Base-by-base conservation (phyloP, 495 filamentous ascomycete species). In the Articulospora tetracladia region DNA sequence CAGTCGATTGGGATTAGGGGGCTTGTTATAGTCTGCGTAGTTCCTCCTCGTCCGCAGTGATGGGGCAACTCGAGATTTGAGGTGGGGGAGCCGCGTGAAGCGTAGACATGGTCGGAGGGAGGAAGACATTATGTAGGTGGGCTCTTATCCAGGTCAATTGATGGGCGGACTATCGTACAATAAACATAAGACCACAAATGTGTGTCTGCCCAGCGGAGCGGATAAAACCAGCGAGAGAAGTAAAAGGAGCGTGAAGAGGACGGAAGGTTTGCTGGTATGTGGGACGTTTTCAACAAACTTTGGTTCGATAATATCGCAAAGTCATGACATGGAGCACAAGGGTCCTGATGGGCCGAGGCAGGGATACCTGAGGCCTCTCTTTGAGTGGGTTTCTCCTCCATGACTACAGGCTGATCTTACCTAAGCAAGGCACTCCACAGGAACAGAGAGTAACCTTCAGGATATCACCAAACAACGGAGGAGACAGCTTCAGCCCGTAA, bases 121-220 rank as follows among this genome's bases (percentile, higher is more conserved):
- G 50, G 65, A 55, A 56, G 66, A 53, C 62, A 68, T 68, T 47
- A 53, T 64, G 59, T 56, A 41, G 30, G 30, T 22, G 13, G 27
- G 13, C 28, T 46, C 58, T 51, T 50, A 54, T 55, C n/a, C 17
- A 22, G 3, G 20, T 46, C 32, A 57, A 39, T 26, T 6, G 25
- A 44, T 28, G 3, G 25, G 20, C 51, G 24, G 30, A 53, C 32
- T 64, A 61, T 61, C 44, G 46, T 53, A 54, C 41, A 61, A 61
- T n/a, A 44, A 61, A 62, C 57, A 64, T 64, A 52, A 67, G 61
- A 49, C 58, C 54, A 61, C 53, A 64, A 57, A 24, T 46, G 24
- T 48, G 50, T 32, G 24, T 24, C 4, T 20, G 34, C 34, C 53
- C 48, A 53, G 34, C 25, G 22, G 24, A 44, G 46, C 41, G 47